phyloP scores from a whole-genome alignment of 306 rosid species.

The Crataegus laevigata region DNA sequence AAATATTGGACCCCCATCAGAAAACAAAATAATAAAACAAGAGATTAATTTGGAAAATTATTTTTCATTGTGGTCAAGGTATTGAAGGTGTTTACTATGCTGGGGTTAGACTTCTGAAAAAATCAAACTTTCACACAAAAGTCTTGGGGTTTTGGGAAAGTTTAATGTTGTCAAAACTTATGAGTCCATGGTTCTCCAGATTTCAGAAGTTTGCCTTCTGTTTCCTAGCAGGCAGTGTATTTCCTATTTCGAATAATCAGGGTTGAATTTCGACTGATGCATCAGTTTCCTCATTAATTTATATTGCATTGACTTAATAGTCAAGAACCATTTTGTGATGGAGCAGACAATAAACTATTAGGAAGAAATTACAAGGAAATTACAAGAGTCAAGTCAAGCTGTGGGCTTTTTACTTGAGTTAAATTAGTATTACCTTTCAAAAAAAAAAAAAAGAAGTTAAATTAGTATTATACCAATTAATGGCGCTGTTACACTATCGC shows the following conservation, averaged over 20 bases:
- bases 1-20: neutral
- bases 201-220: neutral
- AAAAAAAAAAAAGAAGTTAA: no score
- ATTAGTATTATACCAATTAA: no score
- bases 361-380: conserved; percentile 10
- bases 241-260: neutral
- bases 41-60: neutral
- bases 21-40: neutral
- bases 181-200: neutral
- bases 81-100: neutral
- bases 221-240: neutral
- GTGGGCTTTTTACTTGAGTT: neutral
- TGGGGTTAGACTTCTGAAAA: neutral
- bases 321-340: neutral
- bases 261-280: neutral
- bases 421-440: no score
- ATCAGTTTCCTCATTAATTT: neutral
- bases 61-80: neutral
- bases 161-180: neutral
- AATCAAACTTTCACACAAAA: neutral
- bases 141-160: neutral
- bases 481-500: no score
- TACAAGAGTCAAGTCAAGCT: neutral
- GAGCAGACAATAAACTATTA: neutral
- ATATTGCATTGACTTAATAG: neutral